Conservation (phyloP, 352 stramenopile genomes). For the Phytophthora tentaculata region DNA sequence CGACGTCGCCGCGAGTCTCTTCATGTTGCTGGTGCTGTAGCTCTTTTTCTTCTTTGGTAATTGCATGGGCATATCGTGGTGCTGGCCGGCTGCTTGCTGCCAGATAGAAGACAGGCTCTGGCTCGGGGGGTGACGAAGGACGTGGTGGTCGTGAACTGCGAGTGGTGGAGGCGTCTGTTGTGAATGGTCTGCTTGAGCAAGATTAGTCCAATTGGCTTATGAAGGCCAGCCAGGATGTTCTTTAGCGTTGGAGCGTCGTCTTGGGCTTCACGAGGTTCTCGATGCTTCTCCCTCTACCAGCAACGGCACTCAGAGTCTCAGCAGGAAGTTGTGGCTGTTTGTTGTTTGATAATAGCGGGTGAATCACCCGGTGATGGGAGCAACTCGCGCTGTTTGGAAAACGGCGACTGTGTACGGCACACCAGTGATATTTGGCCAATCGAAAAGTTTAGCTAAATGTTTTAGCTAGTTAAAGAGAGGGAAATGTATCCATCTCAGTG, state of each 20-base stretch:
- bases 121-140: conserved; percentile 25
- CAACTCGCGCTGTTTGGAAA: conserved; percentile 16
- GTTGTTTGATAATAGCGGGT: too few relatives aligned
- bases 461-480: conserved; percentile 6
- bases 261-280: neutral
- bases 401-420: neutral
- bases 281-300: conserved; percentile 19
- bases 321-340: conserved; percentile 5
- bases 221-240: neutral
- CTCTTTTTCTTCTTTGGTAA: conserved; percentile 10
- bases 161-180: conserved; percentile 4
- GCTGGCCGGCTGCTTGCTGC: conserved; percentile 9
- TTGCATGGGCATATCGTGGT: neutral
- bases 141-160: conserved; percentile 18
- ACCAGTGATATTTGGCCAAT: conserved; percentile 13
- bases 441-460: neutral
- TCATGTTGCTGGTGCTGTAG: conserved; percentile 20
- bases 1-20: neutral
- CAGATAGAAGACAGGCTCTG: conserved; percentile 20
- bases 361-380: conserved; percentile 17
- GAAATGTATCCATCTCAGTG: conserved; percentile 13
- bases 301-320: conserved; percentile 10
- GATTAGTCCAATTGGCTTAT: conserved; percentile 28
- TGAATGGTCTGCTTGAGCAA: conserved; percentile 34
- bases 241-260: too few relatives aligned